phyloP scores from a whole-genome alignment of 441 rosid species.

The Euphorbia corollata region DNA sequence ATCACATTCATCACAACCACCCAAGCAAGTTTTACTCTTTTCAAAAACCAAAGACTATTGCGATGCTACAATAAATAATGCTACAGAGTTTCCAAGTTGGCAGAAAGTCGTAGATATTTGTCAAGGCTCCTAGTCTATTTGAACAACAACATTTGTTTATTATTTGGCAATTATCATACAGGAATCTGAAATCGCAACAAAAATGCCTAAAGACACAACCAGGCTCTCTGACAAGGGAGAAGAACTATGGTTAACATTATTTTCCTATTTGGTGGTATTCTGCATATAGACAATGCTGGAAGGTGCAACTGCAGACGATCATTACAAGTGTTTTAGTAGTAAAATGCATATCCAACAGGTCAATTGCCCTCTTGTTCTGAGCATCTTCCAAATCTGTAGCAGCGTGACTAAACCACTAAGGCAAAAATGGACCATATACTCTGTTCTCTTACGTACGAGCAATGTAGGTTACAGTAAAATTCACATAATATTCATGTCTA shows the following conservation, averaged over 20 bases:
- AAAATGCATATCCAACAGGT: background rate
- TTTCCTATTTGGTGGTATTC: background rate
- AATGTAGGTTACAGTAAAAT: background rate
- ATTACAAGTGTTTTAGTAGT: background rate
- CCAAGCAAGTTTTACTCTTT: conserved; percentile 54
- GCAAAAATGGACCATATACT: background rate
- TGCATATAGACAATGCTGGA: background rate
- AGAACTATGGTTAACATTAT: background rate
- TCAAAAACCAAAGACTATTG: conserved; percentile 1
- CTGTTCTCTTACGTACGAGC: background rate
- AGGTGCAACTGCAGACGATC: background rate
- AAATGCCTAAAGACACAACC: background rate
- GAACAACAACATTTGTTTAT: background rate
- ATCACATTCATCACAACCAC: conserved; percentile 51
- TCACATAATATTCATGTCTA: background rate
- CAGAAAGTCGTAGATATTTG: background rate
- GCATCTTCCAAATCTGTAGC: background rate
- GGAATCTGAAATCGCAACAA: background rate
- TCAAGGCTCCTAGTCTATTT: background rate
- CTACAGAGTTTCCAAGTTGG: background rate
- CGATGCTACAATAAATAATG: background rate
- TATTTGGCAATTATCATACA: background rate
- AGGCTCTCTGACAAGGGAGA: background rate
- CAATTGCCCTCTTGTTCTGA: background rate
- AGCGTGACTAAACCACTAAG: background rate